Percentiles rank a stretch among this genome's conserved stretches.
Evolutionary conservation across 2,329 filamentous ascomycete genomes (phyloP).

Genomic region (Exophiala sp.): DNA sequence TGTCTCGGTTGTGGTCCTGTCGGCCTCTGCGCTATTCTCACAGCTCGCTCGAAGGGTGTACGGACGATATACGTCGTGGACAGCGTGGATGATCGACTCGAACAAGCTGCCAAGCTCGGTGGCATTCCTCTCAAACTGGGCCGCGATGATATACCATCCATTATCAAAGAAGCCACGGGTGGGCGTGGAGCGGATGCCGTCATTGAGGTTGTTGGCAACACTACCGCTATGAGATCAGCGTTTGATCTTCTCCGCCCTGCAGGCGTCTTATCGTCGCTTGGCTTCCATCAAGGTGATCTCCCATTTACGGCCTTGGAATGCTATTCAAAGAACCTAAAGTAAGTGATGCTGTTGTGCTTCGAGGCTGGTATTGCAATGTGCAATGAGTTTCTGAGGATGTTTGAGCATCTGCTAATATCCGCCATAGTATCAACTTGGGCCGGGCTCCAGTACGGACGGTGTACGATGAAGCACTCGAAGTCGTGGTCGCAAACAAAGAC

Average conservation of each 20-base stretch:
- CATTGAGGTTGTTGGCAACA: constrained; percentile 71
- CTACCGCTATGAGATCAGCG: constrained; percentile 64
- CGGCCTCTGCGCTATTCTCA: constrained; percentile 64
- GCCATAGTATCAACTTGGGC: neutral
- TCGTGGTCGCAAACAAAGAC: neutral
- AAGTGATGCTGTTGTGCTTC: constrained; percentile 74
- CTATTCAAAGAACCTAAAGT: constrained; percentile 66
- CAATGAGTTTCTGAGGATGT: no score
- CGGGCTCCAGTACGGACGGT: neutral
- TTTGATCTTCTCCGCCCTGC: constrained; percentile 70
- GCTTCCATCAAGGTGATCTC: constrained; percentile 71
- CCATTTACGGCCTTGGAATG: constrained; percentile 64
- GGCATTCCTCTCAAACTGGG: constrained; percentile 59
- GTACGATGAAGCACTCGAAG: neutral
- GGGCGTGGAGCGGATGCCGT: constrained; percentile 82
- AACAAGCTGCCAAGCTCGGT: constrained; percentile 58
- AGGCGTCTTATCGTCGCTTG: constrained; percentile 70
- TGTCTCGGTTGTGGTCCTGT: constrained; percentile 63
- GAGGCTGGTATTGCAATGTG: constrained; percentile 36
- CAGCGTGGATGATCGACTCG: constrained; percentile 56
- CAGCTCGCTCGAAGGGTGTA: constrained; percentile 51
- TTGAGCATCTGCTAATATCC: no score
- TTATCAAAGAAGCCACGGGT: constrained; percentile 67
- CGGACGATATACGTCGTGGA: constrained; percentile 50
- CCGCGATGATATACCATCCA: constrained; percentile 52